Base-by-base conservation (phyloP, 2,329 filamentous ascomycete genomes). In the Aspergillus fischeri region DNA sequence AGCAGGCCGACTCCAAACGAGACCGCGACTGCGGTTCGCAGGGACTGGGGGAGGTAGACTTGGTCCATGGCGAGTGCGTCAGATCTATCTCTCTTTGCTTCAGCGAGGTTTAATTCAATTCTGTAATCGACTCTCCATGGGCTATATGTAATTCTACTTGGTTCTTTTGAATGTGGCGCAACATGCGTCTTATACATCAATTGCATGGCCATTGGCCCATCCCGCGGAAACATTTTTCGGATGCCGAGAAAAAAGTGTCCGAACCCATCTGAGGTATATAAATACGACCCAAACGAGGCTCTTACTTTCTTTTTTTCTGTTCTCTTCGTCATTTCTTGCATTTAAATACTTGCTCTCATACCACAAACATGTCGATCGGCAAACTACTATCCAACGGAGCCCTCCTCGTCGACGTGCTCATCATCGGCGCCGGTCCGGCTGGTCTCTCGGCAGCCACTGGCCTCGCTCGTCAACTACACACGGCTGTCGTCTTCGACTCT, bases 401-500 rank as follows among this genome's bases (percentile, higher is more conserved):
- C 10, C 44, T 25, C 4, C 52, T 56, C 17, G 44, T 49, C 25
- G 55, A 57, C 20, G 44, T 50, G 27, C 35, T 57, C 4, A 70
- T 77, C 54, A 64, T 77, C 17, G 79, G 78, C 51, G 73, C 65
- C 28, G 78, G 78, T 0, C 78, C 78, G 6, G 76, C 77, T 0
- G 79, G 78, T 10, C 71, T 81, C 0, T 55, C 60, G 0, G 35
- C 51, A 1, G 76, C 76, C 0, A 62, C 73, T 1, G 65, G 66
- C 0, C 71, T 79, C 2, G 73, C 74, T n/a, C 75, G 78, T 32
- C 69, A 69, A 10, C 69, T 70, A 1, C 70, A 73, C 53, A 76
- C 70, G 10, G 72, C 70, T 20, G 59, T 80, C 8, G 67, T 82
- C 25, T 80, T 82, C 60, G 77, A 80, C 61, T 75, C 73, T 0